Base-by-base conservation (phyloP, 2,329 filamentous ascomycete genomes). In the Amphichorda felina region DNA sequence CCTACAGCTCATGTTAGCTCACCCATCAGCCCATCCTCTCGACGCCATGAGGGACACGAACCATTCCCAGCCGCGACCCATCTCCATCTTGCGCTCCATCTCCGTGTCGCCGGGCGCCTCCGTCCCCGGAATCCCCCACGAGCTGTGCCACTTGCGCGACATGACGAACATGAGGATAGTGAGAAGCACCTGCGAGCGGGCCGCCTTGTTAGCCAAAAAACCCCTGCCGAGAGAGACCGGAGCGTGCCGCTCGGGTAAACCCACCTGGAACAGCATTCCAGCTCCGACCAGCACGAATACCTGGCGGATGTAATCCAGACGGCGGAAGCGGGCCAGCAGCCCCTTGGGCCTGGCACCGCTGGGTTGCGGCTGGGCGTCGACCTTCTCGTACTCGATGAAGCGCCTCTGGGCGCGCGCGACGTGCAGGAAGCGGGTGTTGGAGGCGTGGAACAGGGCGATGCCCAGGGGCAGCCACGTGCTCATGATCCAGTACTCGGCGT, bases 401-500 rank as follows among this genome's bases (percentile, higher is more conserved):
- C 63, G 62, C 42, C 58, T 62, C 50, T 79, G 75, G 18, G 65
- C 60, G 42, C 64, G 64, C 34, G 72, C 72, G 37, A 77, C 61
- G 42, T 75, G 59, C 14, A 77, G 62, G 36, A 80, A 72, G 37
- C 72, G 71, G 45, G 62, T 68, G 49, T 79, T 78, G 40, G 70
- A 70, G 16, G 72, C 75, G 47, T 81, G 75, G 48, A 80, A 80
- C 5, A 82, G 55, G 7, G 73, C 75, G 37, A 82, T 73, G 17
- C 77, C 76, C 33, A 75, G 67, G 9, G 77, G 77, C 3, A 81
- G 58, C 50, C 73, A 77, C 37, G 75, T 61, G 41, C 70, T 68
- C 77, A 82, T 82, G 51, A 78, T 65, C 73, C 75, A 82, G 50
- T 66, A 82, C 51, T 79, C 72, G 13, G 61, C 60, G 15, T 64